Conservation (phyloP, 192 early-diverging fungal species). For the Gigaspora rosea region DNA sequence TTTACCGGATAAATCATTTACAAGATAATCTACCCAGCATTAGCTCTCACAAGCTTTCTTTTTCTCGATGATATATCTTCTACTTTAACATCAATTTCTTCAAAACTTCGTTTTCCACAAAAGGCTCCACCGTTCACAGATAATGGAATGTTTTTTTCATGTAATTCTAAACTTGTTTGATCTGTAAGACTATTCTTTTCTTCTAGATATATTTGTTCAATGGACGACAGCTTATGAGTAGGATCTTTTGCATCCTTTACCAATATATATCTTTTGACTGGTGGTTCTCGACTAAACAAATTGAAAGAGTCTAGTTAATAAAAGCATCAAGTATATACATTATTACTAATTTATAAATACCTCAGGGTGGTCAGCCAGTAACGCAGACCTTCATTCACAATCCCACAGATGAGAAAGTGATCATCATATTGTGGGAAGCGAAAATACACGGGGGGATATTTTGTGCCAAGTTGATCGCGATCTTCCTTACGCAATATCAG, state of each 20-base stretch:
- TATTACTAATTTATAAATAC: background rate
- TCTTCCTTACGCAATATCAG: background rate
- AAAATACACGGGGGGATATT: background rate
- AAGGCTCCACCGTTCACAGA: background rate
- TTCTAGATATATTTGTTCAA: background rate
- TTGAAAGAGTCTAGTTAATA: background rate
- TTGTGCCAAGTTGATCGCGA: background rate
- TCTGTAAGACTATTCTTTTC: background rate
- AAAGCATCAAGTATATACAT: background rate
- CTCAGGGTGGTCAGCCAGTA: background rate
- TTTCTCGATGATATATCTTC: background rate
- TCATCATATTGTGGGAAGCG: background rate
- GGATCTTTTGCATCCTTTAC: background rate
- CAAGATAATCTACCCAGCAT: background rate
- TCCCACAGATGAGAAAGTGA: slow-evolving; percentile 17
- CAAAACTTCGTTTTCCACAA: background rate
- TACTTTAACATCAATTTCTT: background rate
- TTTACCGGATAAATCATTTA: background rate
- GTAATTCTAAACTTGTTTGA: background rate
- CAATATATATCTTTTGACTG: background rate
- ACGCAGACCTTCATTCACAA: background rate
- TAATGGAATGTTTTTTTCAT: background rate
- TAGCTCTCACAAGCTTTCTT: background rate
- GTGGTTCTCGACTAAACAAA: background rate
- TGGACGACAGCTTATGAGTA: background rate